phyloP scores from a whole-genome alignment of 148 eudicot genomes.

The Nyssa sinensis region DNA sequence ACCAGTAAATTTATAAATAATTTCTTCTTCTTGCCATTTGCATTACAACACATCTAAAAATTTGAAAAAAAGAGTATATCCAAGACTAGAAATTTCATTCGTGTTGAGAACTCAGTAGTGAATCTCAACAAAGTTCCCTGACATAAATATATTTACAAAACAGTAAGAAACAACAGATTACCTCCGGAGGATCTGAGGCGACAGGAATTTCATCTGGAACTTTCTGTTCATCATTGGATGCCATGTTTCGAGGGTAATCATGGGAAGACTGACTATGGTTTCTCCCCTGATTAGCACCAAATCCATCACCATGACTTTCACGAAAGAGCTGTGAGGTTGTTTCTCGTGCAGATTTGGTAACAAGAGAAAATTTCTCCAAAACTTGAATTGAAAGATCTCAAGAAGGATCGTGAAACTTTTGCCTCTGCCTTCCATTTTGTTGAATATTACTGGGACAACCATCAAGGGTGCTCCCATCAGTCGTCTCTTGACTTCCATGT shows the following conservation, averaged over 20 bases:
- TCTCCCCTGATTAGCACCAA: slow-evolving; percentile 47
- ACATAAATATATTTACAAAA: slow-evolving; percentile 7
- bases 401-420: slow-evolving; percentile 78
- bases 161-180: slow-evolving; percentile 29
- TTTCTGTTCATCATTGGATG: slow-evolving; percentile 39
- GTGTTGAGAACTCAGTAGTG: neutral
- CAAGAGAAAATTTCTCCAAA: slow-evolving; percentile 93
- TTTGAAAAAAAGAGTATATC: neutral
- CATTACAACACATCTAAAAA: neutral
- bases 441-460: slow-evolving; percentile 38
- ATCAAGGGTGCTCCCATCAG: slow-evolving; percentile 33
- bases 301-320: slow-evolving; percentile 57
- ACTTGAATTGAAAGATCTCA: slow-evolving; percentile 89
- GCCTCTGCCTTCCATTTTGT: slow-evolving; percentile 55
- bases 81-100: neutral
- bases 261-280: slow-evolving; percentile 48
- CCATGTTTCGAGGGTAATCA: slow-evolving; percentile 23
- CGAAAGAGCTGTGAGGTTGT: slow-evolving; percentile 90
- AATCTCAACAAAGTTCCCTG: neutral
- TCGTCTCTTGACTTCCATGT: slow-evolving; percentile 32
- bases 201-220: slow-evolving; percentile 51
- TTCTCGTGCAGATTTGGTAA: slow-evolving; percentile 96
- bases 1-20: neutral
- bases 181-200: slow-evolving; percentile 83
- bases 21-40: neutral